These are phyloP conservation scores for Backusella liffmaniae DNA, from an alignment of 192 early-diverging fungal species.

Conservation along the genomic window DNA sequence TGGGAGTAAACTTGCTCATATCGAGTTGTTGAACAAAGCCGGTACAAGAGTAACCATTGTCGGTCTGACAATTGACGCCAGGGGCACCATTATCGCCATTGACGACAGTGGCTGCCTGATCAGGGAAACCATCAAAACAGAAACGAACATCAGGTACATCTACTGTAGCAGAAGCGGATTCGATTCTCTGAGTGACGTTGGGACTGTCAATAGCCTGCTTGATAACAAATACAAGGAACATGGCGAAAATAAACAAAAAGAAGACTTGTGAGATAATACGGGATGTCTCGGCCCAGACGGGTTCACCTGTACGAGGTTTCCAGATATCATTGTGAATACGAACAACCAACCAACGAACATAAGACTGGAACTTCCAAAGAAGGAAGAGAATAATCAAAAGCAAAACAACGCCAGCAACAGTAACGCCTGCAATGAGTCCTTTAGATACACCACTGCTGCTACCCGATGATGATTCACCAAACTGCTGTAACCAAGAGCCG, in stretches of 20 bases:
- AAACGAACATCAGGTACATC: constrained; percentile 38
- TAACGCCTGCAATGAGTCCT: constrained; percentile 30
- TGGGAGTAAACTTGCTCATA: constrained; percentile 25
- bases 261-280: constrained; percentile 34
- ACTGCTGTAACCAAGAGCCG: constrained; percentile 23
- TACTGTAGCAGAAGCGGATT: constrained; percentile 23
- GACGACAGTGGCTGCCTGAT: not conserved
- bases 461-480: not conserved
- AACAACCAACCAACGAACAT: constrained; percentile 26
- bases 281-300: constrained; percentile 36
- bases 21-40: constrained; percentile 20
- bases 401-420: constrained; percentile 28
- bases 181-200: constrained; percentile 31
- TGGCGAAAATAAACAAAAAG: constrained; percentile 29
- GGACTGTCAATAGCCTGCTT: constrained; percentile 33
- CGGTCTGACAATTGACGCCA: constrained; percentile 28
- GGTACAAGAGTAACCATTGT: constrained; percentile 27
- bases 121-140: constrained; percentile 33
- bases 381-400: constrained; percentile 28
- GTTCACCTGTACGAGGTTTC: constrained; percentile 39
- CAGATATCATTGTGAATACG: constrained; percentile 36
- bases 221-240: constrained; percentile 34
- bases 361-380: constrained; percentile 29
- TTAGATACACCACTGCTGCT: constrained; percentile 1
- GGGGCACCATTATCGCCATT: constrained; percentile 18